phyloP scores from a whole-genome alignment of 2,329 filamentous ascomycete species.

The Diaporthe vaccinii region DNA sequence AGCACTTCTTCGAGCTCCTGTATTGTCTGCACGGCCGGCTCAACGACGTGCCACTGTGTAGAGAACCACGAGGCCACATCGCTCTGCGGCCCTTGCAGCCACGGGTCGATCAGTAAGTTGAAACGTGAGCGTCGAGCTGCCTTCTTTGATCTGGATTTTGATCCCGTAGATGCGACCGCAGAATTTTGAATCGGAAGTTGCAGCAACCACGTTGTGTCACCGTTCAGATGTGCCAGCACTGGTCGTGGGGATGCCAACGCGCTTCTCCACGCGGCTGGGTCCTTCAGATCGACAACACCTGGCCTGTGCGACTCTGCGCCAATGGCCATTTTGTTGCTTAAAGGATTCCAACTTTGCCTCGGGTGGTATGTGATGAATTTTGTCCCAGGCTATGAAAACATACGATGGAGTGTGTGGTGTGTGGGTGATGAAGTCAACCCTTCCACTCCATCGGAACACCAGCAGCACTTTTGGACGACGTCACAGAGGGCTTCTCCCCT shows the following conservation, averaged over 20 bases:
- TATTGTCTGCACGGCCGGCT: conserved; percentile 67
- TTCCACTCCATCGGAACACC: not conserved
- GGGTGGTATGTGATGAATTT: not conserved
- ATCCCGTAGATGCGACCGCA: not conserved
- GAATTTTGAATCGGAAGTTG: conserved; percentile 69
- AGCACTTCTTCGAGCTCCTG: conserved; percentile 67
- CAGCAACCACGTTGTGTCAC: conserved; percentile 77
- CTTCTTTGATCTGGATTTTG: conserved; percentile 46
- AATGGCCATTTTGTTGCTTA: conserved; percentile 8
- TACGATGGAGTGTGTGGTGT: not conserved
- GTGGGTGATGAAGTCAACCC: not conserved
- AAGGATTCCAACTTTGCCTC: too few relatives aligned
- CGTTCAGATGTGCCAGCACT: conserved; percentile 75
- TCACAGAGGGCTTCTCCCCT: conserved; percentile 11
- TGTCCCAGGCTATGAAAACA: not conserved
- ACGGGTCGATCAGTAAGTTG: conserved; percentile 76
- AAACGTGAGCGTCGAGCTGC: conserved; percentile 66
- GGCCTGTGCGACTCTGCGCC: not conserved
- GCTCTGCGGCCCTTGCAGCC: conserved; percentile 72
- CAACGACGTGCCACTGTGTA: conserved; percentile 72
- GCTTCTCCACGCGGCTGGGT: conserved; percentile 40
- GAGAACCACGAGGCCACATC: conserved; percentile 76
- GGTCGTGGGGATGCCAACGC: conserved; percentile 47
- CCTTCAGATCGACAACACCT: conserved; percentile 32
- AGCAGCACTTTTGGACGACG: conserved; percentile 12